Evolutionary conservation across 768 basidiomycete species (phyloP), one percentile per base, ranked within the genome.

Genomic region (Collybia nuda): DNA sequence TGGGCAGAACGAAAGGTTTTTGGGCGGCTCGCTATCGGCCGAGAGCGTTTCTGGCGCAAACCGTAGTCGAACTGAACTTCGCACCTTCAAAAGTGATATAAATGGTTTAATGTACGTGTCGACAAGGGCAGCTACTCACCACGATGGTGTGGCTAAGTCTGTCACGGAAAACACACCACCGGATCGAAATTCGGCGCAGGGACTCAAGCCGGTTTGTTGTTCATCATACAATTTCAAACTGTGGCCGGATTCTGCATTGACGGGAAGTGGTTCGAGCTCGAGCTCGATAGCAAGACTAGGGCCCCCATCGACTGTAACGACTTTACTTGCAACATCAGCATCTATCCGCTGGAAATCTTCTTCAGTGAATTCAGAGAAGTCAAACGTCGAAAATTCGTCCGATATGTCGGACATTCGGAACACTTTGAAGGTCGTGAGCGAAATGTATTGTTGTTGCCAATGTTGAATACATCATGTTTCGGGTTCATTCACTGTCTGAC

Each of bases 31-130:
- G 68, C 67, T 0, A 86, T 54, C 15, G 76, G 80, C 39, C 65
- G 73, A 39, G 72, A 67, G 18, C 86, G 74, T 51, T 68, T 70
- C 52, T 86, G 84, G 24, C 80, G 79, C 36, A 90, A 70, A 2
- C 86, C 80, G 59, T 91, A 91, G 56, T 91, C 87, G 62, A 80
- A 83, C 62, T 90, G 87, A 5, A 89, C 77, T 60, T 90, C 89
- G 59, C 89, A 91, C 89, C 89, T 90, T 58, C 0, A 14, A 44
- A n/a, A 7, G 24, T 38, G 32, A 43, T n/a, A 53, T 23, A 26
- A n/a, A 22, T 35, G 24, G 22, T 14, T n/a, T 40, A 15, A 17
- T 14, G 6, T 4, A 48, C 38, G 36, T 43, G 2, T 35, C 9
- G 23, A 44, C 29, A 18, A 19, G 14, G 3, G 21, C 48, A 19